phyloP scores from a whole-genome alignment of 1,284 basidiomycete genomes.

The Trichosporon faecale region DNA sequence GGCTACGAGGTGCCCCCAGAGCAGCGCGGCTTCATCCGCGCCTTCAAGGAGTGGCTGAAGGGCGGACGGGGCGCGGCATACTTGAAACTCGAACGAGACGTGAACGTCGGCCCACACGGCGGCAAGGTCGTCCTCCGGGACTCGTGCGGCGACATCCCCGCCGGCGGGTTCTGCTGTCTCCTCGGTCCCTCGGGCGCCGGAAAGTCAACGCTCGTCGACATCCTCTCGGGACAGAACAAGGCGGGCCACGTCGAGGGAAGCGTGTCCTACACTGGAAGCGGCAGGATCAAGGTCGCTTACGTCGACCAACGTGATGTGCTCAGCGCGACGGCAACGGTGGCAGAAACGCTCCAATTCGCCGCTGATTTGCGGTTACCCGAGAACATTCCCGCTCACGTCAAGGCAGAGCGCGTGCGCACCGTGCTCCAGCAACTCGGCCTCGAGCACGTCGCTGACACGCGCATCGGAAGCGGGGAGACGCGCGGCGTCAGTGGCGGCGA shows the following conservation, averaged over 20 bases:
- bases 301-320: slow-evolving; percentile 77
- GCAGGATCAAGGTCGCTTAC: slow-evolving; percentile 61
- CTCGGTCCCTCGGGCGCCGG: slow-evolving; percentile 83
- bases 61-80: slow-evolving; percentile 7
- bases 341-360: slow-evolving; percentile 77
- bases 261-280: slow-evolving; percentile 56
- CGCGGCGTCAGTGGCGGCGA: slow-evolving; percentile 68
- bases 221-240: slow-evolving; percentile 73
- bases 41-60: background rate
- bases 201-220: slow-evolving; percentile 79
- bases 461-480: slow-evolving; percentile 67
- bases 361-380: slow-evolving; percentile 79
- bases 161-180: slow-evolving; percentile 80
- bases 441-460: slow-evolving; percentile 62
- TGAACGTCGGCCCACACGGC: slow-evolving; percentile 35
- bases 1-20: slow-evolving; percentile 57
- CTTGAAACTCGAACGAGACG: slow-evolving; percentile 6
- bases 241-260: slow-evolving; percentile 56
- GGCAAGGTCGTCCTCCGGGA: slow-evolving; percentile 69
- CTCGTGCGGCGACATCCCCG: slow-evolving; percentile 65
- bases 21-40: background rate
- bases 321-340: slow-evolving; percentile 72
- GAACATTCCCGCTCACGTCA: slow-evolving; percentile 62
- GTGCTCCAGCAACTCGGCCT: slow-evolving; percentile 76
- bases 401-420: slow-evolving; percentile 61